Evolutionary conservation across 2,329 filamentous ascomycete genomes (phyloP).

Genomic region (Teratosphaeriaceae sp.): DNA sequence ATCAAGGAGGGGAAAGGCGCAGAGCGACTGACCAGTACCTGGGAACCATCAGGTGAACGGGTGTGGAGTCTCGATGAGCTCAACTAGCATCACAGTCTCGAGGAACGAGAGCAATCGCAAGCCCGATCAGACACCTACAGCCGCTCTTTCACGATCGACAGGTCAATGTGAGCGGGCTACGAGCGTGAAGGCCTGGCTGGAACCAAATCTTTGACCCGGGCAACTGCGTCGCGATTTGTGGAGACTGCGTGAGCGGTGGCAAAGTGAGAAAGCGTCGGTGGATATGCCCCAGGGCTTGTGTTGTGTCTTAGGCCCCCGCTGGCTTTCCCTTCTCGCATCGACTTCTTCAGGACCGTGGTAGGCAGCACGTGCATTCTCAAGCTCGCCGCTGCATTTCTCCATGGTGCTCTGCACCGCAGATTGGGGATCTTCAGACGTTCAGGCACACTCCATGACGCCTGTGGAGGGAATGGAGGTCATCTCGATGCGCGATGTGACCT

Average conservation of each 20-base stretch:
- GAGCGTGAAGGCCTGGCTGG: neutral
- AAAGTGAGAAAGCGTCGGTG: neutral
- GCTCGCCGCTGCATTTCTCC: neutral
- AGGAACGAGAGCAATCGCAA: neutral
- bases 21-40: neutral
- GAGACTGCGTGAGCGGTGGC: neutral
- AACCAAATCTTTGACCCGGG: neutral
- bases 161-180: neutral
- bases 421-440: neutral
- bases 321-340: neutral
- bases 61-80: neutral
- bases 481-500: neutral
- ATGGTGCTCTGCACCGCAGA: neutral
- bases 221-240: too few species aligned
- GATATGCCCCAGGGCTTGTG: neutral
- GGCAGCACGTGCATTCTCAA: neutral
- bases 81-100: neutral
- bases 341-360: neutral
- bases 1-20: neutral
- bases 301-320: neutral
- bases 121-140: too few species aligned
- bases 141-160: neutral
- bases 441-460: neutral
- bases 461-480: neutral
- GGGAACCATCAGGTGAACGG: neutral